phyloP scores from a whole-genome alignment of 139 green algal species.

The Yamagishiella unicocca region DNA sequence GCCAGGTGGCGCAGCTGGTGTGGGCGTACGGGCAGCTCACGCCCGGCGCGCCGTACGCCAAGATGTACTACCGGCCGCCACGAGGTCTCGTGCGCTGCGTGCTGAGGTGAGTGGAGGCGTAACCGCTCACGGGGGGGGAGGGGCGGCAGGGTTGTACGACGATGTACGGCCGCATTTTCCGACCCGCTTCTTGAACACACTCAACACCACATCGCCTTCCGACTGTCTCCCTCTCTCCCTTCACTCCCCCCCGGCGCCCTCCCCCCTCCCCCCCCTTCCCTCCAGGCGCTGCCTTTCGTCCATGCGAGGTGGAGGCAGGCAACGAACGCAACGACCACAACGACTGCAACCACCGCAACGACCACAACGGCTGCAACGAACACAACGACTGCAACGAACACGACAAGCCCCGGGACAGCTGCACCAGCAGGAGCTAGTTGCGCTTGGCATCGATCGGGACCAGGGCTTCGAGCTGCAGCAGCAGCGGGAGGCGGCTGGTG shows the following conservation, averaged over 20 bases:
- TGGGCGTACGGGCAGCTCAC: constrained; percentile 31
- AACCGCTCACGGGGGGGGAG: too few relatives aligned
- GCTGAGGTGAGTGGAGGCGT: constrained; percentile 27
- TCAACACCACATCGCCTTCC: too few relatives aligned
- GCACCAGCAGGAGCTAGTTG: too few relatives aligned
- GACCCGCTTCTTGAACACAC: too few relatives aligned
- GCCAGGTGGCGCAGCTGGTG: constrained; percentile 2
- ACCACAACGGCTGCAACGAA: neutral
- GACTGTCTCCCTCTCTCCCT: too few relatives aligned
- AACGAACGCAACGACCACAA: too few relatives aligned
- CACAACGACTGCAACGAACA: neutral
- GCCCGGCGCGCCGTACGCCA: constrained; percentile 22
- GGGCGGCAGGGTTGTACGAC: too few relatives aligned
- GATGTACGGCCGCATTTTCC: too few relatives aligned
- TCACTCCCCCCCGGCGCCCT: neutral
- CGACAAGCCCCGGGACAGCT: too few relatives aligned
- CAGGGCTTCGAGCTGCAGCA: too few relatives aligned
- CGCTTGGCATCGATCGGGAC: too few relatives aligned
- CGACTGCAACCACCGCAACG: neutral
- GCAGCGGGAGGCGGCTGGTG: too few relatives aligned
- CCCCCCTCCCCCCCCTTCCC: neutral
- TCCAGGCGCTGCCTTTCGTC: neutral
- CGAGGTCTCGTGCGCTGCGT: neutral
- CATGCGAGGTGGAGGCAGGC: neutral
- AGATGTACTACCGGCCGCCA: constrained; percentile 13